These are phyloP conservation scores for Crithidia expoeki DNA, from an alignment of 208 protist genomes.

Conservation along the genomic window DNA sequence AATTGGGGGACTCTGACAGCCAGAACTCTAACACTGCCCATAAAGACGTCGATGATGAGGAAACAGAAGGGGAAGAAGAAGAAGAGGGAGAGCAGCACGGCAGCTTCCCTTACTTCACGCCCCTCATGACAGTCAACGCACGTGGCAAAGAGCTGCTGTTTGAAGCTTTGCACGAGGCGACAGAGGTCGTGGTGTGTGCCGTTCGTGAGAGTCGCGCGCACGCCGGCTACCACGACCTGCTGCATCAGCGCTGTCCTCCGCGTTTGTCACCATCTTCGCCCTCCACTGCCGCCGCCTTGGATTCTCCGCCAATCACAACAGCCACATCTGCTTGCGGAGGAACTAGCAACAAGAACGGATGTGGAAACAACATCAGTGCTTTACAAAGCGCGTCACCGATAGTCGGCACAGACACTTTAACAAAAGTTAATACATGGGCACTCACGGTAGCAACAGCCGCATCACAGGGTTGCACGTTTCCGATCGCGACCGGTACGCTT, in stretches of 20 bases:
- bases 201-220: conserved; percentile 68
- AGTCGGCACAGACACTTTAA: conserved; percentile 13
- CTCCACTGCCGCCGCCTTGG: background rate
- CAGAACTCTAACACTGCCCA: background rate
- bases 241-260: conserved; percentile 37
- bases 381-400: background rate
- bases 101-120: background rate
- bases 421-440: conserved; percentile 16
- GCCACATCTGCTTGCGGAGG: background rate
- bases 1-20: background rate
- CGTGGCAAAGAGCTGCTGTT: conserved; percentile 50
- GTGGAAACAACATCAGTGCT: background rate
- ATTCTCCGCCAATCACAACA: background rate
- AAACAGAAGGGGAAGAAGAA: background rate
- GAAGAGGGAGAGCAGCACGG: conserved; percentile 1
- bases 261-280: background rate
- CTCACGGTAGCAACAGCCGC: background rate
- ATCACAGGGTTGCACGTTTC: conserved; percentile 20
- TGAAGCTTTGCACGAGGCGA: conserved; percentile 50
- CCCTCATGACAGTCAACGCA: conserved; percentile 8
- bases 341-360: background rate
- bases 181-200: conserved; percentile 63
- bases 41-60: background rate
- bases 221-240: conserved; percentile 51
- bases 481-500: conserved; percentile 20